Percentiles rank a stretch among this genome's conserved stretches.
Conservation (phyloP, 2,329 filamentous ascomycete genomes). For the Aspergillus intermedius region DNA sequence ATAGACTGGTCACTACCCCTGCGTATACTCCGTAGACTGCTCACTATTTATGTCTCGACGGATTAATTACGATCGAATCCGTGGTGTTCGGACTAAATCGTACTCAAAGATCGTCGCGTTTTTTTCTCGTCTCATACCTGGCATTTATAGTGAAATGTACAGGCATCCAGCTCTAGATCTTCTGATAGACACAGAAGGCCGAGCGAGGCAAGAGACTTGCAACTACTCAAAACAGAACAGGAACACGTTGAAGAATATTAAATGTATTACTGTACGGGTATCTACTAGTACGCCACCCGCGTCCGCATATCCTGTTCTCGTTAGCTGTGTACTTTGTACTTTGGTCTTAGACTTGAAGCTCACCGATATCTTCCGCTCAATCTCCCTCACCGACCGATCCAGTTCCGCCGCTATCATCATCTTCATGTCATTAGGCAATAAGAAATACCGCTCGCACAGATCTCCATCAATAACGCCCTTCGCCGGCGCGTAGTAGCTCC, state of each 20-base stretch:
- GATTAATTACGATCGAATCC: constrained; percentile 42
- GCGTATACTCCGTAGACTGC: no score
- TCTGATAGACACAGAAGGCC: constrained; percentile 31
- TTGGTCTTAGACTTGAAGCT: constrained; percentile 16
- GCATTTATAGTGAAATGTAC: constrained; percentile 8
- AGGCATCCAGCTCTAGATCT: constrained; percentile 39
- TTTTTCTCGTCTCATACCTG: constrained; percentile 44
- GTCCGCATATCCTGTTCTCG: constrained; percentile 49
- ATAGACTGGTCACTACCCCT: no score
- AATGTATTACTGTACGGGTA: constrained; percentile 5
- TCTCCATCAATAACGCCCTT: constrained; percentile 97
- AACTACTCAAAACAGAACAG: constrained; percentile 2
- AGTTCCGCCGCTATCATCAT: constrained; percentile 90
- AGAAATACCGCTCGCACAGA: constrained; percentile 82
- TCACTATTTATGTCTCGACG: constrained; percentile 31
- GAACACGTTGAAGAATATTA: background rate
- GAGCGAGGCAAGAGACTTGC: constrained; percentile 47
- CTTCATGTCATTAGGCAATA: constrained; percentile 82
- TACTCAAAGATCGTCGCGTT: constrained; percentile 48
- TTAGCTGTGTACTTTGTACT: constrained; percentile 11
- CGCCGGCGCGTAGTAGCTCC: constrained; percentile 90
- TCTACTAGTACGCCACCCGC: constrained; percentile 46
- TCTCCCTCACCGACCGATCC: constrained; percentile 82
- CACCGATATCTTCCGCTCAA: constrained; percentile 88
- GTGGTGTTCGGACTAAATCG: constrained; percentile 35